Evolutionary conservation across 2,329 filamentous ascomycete genomes (phyloP), one percentile per base, ranked within the genome.

Genomic region (Aphanoascus verrucosus): DNA sequence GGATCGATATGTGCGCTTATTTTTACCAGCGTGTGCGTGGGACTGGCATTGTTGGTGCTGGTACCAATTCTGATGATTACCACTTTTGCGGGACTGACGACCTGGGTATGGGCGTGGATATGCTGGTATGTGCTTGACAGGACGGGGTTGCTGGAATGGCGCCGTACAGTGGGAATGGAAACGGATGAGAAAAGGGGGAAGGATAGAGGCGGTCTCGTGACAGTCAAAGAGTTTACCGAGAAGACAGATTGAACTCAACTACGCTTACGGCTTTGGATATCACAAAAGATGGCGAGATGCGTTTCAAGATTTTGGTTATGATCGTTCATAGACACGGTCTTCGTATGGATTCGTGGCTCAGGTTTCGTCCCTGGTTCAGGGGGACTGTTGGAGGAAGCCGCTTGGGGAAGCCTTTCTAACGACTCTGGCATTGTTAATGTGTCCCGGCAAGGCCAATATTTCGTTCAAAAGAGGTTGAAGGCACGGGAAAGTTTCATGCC

Each of bases 31-130:
- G 82, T 85, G 71, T 84, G 81, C 74, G 76, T 82, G 51, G 80
- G 82, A 49, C 66, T 87, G 43, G 84, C 83, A 1, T 71, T 86
- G 9, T 65, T 87, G 46, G 64, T 90, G 40, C 75, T 93, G 14
- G 69, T 87, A 0, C 86, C 86, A 1, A 78, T 81, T 0, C 70
- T 91, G 37, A 78, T 86, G 66, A 66, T 87, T 57, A 83, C 84
- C 2, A 80, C 77, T 11, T 76, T 76, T 46, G 66, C 82, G 19
- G 85, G 80, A 4, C 69, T 82, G 15, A 42, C 49, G n/a, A 68
- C 84, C 56, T 91, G 86, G 80, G 68, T 79, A 15, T 86, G 83
- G 81, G 81, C 77, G 6, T 70, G 85, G 7, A 78, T 75, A 12
- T 77, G 76, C 46, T 89, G 65, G 56, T 63, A 64, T 48, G 59